phyloP scores from a whole-genome alignment of 2,329 filamentous ascomycete species.

The Rhytidhysteron rufulum region DNA sequence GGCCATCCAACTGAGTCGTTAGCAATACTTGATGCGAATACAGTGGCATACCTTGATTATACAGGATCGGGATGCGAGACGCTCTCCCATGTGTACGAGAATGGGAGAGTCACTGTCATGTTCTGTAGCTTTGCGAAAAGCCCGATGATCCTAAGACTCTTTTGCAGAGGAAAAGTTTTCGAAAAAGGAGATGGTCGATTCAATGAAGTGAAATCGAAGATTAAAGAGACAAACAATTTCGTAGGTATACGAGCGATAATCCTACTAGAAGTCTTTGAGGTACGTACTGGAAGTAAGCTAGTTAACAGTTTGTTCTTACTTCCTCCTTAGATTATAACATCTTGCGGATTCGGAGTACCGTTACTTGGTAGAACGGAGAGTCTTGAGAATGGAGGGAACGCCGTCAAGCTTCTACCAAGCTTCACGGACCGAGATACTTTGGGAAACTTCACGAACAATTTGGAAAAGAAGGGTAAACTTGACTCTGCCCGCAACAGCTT shows the following conservation, averaged over 20 bases:
- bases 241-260: slow-evolving; percentile 52
- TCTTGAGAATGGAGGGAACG: slow-evolving; percentile 11
- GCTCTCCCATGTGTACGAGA: slow-evolving; percentile 71
- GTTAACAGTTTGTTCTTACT: slow-evolving; percentile 1
- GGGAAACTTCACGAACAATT: slow-evolving; percentile 49
- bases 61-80: slow-evolving; percentile 75
- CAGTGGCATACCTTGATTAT: slow-evolving; percentile 68
- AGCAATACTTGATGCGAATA: slow-evolving; percentile 55
- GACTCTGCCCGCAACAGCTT: slow-evolving; percentile 54
- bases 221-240: slow-evolving; percentile 35
- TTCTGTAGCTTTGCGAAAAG: slow-evolving; percentile 62
- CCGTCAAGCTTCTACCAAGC: slow-evolving; percentile 6
- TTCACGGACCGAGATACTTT: slow-evolving; percentile 53
- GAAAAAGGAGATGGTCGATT: slow-evolving; percentile 54
- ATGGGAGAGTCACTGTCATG: slow-evolving; percentile 70
- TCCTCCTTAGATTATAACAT: slow-evolving; percentile 20
- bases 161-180: slow-evolving; percentile 57
- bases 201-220: slow-evolving; percentile 32
- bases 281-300: slow-evolving; percentile 11
- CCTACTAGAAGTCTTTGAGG: slow-evolving; percentile 59
- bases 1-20: slow-evolving; percentile 63
- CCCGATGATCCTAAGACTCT: slow-evolving; percentile 62
- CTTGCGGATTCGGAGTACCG: slow-evolving; percentile 64
- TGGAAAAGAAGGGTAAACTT: slow-evolving; percentile 48
- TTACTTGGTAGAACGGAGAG: slow-evolving; percentile 43